Conservation (phyloP, 306 rosid genomes). For the Vigna nakashimae region DNA sequence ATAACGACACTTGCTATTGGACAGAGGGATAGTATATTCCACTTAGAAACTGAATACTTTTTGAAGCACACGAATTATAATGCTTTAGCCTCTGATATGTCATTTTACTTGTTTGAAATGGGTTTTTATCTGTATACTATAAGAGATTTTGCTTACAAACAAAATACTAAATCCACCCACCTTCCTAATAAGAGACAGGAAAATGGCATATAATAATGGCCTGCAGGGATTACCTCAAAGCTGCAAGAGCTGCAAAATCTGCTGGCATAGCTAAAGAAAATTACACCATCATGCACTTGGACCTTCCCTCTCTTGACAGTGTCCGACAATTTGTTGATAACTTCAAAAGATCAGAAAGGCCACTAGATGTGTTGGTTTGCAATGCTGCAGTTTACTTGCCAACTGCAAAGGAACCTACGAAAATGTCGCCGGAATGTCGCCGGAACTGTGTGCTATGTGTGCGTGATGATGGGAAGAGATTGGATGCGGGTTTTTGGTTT, state of each 20-base stretch:
- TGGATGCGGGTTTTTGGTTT: too few species aligned
- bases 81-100: constrained; percentile 12
- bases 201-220: constrained; percentile 99
- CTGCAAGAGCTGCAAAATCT: constrained; percentile 93
- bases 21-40: neutral
- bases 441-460: too few species aligned
- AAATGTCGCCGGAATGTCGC: too few species aligned
- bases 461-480: too few species aligned
- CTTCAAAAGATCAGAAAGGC: constrained; percentile 69
- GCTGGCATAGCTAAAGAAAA: constrained; percentile 86
- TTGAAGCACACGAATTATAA: neutral
- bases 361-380: constrained; percentile 88
- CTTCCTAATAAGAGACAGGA: constrained; percentile 61
- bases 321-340: constrained; percentile 89
- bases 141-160: too few species aligned
- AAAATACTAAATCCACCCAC: too few species aligned
- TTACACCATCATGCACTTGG: constrained; percentile 90
- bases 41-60: neutral
- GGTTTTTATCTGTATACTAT: neutral
- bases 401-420: constrained; percentile 88
- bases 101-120: constrained; percentile 4
- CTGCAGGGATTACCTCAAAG: constrained; percentile 97
- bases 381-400: constrained; percentile 96
- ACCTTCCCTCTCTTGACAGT: constrained; percentile 93
- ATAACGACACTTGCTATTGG: too few species aligned